Percentiles rank a stretch among this genome's conserved stretches.
Evolutionary conservation across 768 basidiomycete species (phyloP).

Genomic region (Gloeopeniophorella convolvens): DNA sequence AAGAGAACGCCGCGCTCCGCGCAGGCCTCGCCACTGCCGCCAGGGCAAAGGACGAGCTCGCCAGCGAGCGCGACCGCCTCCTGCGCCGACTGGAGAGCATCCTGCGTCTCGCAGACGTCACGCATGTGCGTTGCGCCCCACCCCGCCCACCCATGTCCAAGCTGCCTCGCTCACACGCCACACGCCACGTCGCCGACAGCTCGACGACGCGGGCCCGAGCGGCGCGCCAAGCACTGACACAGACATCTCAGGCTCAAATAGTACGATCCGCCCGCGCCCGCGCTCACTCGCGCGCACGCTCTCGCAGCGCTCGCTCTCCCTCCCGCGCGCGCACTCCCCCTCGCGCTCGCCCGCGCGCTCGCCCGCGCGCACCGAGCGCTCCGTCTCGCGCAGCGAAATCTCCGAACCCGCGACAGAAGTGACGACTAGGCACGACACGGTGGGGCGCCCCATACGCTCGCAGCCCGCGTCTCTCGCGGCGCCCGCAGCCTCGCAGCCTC

Average conservation of each 20-base stretch:
- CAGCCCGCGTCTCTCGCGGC: background rate
- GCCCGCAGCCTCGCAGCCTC: background rate
- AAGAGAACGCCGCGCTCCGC: constrained; percentile 14
- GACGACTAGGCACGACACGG: constrained; percentile 2
- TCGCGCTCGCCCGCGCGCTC: too few relatives aligned
- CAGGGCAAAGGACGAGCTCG: constrained; percentile 7
- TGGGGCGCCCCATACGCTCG: constrained; percentile 4
- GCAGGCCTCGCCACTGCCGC: constrained; percentile 3
- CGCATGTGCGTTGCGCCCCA: background rate
- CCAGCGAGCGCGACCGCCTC: constrained; percentile 12
- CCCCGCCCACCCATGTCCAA: background rate
- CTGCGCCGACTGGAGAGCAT: constrained; percentile 10
- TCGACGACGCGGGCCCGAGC: too few relatives aligned
- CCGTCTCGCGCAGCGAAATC: background rate
- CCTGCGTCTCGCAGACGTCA: constrained; percentile 2
- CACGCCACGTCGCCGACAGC: too few relatives aligned
- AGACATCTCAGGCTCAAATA: too few relatives aligned
- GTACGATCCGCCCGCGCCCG: background rate
- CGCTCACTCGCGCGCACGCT: background rate
- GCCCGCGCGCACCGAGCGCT: constrained; percentile 1
- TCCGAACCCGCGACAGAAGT: constrained; percentile 13
- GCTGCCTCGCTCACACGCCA: background rate
- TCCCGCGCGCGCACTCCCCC: background rate
- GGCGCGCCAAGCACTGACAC: too few relatives aligned
- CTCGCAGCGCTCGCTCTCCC: background rate